phyloP scores from a whole-genome alignment of 441 rosid species.

The Aleurites moluccanus region DNA sequence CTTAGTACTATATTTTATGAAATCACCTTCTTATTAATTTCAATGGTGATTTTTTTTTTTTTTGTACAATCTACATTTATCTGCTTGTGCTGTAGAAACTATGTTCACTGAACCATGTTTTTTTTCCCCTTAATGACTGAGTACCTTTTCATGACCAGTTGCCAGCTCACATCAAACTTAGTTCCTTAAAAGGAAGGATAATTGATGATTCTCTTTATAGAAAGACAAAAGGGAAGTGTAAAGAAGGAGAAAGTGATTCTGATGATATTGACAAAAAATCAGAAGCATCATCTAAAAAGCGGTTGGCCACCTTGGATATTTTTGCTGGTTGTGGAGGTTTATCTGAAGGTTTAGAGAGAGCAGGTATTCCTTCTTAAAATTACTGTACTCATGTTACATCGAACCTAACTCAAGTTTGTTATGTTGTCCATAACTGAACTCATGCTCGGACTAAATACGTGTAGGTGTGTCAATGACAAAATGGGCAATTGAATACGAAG shows the following conservation, averaged over 20 bases:
- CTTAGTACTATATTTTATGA: neutral
- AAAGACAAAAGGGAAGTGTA: slow-evolving; percentile 82
- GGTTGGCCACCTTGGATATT: slow-evolving; percentile 72
- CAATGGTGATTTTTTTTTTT: neutral
- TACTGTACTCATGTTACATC: neutral
- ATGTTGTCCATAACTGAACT: too few species aligned
- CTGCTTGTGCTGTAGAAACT: neutral
- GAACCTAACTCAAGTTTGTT: neutral
- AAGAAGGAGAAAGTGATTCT: slow-evolving; percentile 45
- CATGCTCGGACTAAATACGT: neutral
- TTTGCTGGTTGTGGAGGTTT: slow-evolving; percentile 98
- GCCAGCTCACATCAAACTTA: slow-evolving; percentile 54
- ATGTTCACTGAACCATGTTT: slow-evolving; percentile 14
- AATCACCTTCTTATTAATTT: neutral
- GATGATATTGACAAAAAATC: slow-evolving; percentile 35
- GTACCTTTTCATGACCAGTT: slow-evolving; percentile 39
- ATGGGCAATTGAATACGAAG: slow-evolving; percentile 96
- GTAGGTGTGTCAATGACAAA: slow-evolving; percentile 71
- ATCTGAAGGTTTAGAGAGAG: slow-evolving; percentile 70
- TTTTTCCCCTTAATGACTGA: neutral
- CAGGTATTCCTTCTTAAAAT: slow-evolving; percentile 39
- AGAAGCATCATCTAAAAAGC: slow-evolving; percentile 35
- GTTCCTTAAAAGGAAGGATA: slow-evolving; percentile 38
- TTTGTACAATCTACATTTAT: neutral
- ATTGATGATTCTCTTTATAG: slow-evolving; percentile 49